These are phyloP conservation scores for Thielaviopsis musarum DNA, from an alignment of 2,329 filamentous ascomycete genomes.

Conservation along the genomic window DNA sequence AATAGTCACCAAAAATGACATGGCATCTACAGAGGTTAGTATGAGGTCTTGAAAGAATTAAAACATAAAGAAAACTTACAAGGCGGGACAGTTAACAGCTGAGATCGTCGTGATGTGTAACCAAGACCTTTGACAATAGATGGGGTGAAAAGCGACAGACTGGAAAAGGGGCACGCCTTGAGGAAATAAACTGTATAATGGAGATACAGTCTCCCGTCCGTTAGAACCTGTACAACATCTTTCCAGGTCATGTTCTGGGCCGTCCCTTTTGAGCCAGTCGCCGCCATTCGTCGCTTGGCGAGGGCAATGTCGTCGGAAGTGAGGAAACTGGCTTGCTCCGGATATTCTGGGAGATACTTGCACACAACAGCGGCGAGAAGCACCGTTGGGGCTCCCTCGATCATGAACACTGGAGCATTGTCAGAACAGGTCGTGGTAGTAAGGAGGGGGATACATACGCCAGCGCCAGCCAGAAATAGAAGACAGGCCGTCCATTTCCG, in stretches of 20 bases:
- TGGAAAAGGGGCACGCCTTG: constrained; percentile 38
- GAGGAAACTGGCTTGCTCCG: constrained; percentile 41
- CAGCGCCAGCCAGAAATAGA: constrained; percentile 51
- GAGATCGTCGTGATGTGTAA: constrained; percentile 35
- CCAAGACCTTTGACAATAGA: constrained; percentile 39
- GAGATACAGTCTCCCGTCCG: constrained; percentile 51
- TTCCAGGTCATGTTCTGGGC: constrained; percentile 46
- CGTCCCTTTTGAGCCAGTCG: constrained; percentile 35
- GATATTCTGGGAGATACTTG: constrained; percentile 52
- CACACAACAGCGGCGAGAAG: constrained; percentile 44
- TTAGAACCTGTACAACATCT: constrained; percentile 53
- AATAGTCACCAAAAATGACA: constrained; percentile 15
- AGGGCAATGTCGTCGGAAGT: constrained; percentile 39
- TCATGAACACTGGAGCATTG: constrained; percentile 28
- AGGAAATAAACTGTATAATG: constrained; percentile 40
- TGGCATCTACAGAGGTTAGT: not conserved
- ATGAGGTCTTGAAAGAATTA: not conserved
- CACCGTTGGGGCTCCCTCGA: constrained; percentile 49
- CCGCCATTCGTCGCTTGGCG: constrained; percentile 25
- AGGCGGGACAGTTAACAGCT: constrained; percentile 50
- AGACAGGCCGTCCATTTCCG: constrained; percentile 47
- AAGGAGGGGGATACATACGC: constrained; percentile 39
- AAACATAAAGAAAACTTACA: constrained; percentile 24
- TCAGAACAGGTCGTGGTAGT: not conserved
- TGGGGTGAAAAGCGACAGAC: constrained; percentile 44